These are phyloP conservation scores for Isatis tinctoria DNA, from an alignment of 345 rosid genomes.

Conservation along the genomic window DNA sequence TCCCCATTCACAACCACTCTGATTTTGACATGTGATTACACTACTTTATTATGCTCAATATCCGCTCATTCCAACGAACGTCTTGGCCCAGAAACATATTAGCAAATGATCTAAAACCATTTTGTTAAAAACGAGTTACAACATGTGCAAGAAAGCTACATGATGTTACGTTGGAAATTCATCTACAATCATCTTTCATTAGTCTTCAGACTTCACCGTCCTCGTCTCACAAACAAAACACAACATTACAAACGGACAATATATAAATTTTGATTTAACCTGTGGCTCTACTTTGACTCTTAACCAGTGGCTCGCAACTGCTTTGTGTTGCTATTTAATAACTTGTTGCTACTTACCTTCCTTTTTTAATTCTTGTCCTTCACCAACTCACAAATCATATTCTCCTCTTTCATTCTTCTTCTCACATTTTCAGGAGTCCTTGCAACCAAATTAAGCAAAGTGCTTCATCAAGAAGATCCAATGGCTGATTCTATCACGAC, in stretches of 20 bases:
- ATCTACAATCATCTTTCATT: no score
- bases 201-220: neutral
- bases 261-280: neutral
- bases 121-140: no score
- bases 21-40: no score
- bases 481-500: neutral
- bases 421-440: neutral
- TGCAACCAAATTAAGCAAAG: neutral
- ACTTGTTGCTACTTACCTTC: neutral
- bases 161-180: no score
- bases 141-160: no score
- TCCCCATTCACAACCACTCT: no score
- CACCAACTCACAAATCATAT: neutral
- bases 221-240: conserved; percentile 36
- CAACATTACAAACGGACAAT: neutral
- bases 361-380: neutral
- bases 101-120: no score
- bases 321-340: neutral
- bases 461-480: conserved; percentile 4
- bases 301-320: neutral
- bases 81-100: no score
- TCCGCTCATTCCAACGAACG: no score
- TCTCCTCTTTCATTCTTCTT: neutral
- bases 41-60: no score
- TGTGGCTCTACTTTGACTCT: neutral